phyloP scores from a whole-genome alignment of 306 rosid species.

The Prunus salicina region DNA sequence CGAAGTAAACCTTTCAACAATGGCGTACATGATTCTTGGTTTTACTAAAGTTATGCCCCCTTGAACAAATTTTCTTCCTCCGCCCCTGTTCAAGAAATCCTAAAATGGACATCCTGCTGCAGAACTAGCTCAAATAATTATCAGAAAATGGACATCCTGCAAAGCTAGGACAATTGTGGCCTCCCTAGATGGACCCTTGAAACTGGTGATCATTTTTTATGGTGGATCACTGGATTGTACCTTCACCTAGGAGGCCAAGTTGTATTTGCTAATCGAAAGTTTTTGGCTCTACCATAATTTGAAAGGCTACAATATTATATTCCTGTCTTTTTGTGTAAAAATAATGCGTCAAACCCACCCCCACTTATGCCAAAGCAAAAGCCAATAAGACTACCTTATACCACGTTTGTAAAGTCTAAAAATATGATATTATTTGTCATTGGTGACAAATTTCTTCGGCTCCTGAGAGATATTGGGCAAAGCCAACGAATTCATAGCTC shows the following conservation, averaged over 20 bases:
- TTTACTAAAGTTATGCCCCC: no score
- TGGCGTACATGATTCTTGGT: no score
- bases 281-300: neutral
- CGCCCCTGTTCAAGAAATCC: no score
- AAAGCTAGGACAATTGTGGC: neutral
- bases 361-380: neutral
- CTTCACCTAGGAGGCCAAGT: neutral
- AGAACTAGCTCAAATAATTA: neutral
- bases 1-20: no score
- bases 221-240: neutral
- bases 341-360: neutral
- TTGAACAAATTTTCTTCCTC: no score
- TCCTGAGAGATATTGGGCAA: no score
- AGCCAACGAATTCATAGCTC: no score
- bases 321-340: neutral
- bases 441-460: neutral
- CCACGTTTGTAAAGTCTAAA: neutral
- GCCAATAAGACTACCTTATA: neutral
- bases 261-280: neutral
- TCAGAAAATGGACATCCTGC: neutral
- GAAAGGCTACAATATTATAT: conserved; percentile 2
- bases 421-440: neutral
- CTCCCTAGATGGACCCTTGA: neutral
- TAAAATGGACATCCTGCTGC: no score
- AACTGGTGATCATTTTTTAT: neutral